A percentile compares a stretch with the other conserved stretches of the same genome.
Evolutionary conservation across 208 protist species (phyloP).

Genomic region (Acanthamoeba sp.): DNA sequence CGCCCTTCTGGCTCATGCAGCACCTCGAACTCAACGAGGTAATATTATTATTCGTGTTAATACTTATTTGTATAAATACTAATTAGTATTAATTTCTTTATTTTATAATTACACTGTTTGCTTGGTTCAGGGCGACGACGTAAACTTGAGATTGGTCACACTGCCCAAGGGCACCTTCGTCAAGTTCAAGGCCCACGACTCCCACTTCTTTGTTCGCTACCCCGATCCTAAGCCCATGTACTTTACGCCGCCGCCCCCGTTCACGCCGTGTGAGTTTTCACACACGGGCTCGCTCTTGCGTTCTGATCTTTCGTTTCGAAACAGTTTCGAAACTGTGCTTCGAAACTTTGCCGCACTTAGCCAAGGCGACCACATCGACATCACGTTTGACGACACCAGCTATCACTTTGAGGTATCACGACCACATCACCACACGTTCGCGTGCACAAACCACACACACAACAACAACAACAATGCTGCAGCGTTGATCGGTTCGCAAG

Average conservation of each 20-base stretch:
- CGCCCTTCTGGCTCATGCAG: conserved; percentile 31
- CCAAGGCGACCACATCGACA: conserved; percentile 17
- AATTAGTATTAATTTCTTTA: no score
- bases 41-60: neutral
- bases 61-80: no score
- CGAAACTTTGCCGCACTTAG: conserved; percentile 65
- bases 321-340: conserved; percentile 43
- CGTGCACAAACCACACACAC: neutral
- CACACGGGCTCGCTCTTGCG: no score
- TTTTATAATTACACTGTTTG: no score
- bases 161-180: conserved; percentile 63
- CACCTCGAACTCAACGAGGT: neutral
- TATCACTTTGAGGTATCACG: conserved; percentile 22
- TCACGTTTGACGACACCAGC: conserved; percentile 4
- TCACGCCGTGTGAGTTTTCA: neutral
- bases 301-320: neutral
- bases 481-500: no score
- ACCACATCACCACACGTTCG: no score
- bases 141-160: conserved; percentile 39
- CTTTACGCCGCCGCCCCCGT: neutral
- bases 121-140: neutral
- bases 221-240: conserved; percentile 65
- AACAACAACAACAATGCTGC: no score
- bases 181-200: conserved; percentile 69
- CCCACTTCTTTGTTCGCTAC: conserved; percentile 23